Percentiles rank a stretch among this genome's conserved stretches.
These are phyloP conservation scores for Kwoniella bestiolae DNA, from an alignment of 768 basidiomycete species.

Conservation along the genomic window DNA sequence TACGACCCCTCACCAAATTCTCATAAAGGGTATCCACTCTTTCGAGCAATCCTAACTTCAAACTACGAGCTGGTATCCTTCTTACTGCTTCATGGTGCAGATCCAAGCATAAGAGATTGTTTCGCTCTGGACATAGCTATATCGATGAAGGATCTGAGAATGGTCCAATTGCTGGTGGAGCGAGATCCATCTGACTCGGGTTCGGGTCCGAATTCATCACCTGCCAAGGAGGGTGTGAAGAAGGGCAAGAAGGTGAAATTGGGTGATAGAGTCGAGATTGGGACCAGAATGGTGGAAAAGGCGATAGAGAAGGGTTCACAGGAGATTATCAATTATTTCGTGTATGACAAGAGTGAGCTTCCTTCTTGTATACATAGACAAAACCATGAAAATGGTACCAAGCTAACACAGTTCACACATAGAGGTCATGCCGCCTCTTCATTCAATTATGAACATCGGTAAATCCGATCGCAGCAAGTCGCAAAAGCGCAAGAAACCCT, in stretches of 20 bases:
- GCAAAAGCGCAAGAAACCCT: constrained; percentile 8
- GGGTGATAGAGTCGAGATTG: constrained; percentile 33
- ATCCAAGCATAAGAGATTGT: constrained; percentile 66
- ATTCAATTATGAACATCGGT: constrained; percentile 44
- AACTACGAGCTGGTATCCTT: constrained; percentile 71
- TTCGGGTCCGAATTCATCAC: constrained; percentile 25
- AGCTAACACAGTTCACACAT: too few relatives aligned
- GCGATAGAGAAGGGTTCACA: constrained; percentile 46
- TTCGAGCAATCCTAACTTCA: constrained; percentile 71
- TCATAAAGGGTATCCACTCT: constrained; percentile 79
- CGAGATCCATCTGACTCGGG: constrained; percentile 47
- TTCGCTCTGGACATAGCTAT: constrained; percentile 80
- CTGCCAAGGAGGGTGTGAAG: constrained; percentile 7
- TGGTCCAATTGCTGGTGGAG: constrained; percentile 80
- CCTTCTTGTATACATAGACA: too few relatives aligned
- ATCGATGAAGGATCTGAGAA: constrained; percentile 66
- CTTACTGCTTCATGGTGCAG: constrained; percentile 73
- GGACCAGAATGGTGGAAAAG: constrained; percentile 33
- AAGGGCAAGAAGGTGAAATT: constrained; percentile 25
- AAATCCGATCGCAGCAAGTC: constrained; percentile 7
- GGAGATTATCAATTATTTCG: constrained; percentile 54
- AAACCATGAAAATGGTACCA: neutral
- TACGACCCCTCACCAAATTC: constrained; percentile 66
- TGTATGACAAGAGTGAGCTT: constrained; percentile 54
- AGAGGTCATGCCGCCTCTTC: constrained; percentile 44